Evolutionary conservation across 129 eudicot species (phyloP).

Genomic region (Arctium minus): DNA sequence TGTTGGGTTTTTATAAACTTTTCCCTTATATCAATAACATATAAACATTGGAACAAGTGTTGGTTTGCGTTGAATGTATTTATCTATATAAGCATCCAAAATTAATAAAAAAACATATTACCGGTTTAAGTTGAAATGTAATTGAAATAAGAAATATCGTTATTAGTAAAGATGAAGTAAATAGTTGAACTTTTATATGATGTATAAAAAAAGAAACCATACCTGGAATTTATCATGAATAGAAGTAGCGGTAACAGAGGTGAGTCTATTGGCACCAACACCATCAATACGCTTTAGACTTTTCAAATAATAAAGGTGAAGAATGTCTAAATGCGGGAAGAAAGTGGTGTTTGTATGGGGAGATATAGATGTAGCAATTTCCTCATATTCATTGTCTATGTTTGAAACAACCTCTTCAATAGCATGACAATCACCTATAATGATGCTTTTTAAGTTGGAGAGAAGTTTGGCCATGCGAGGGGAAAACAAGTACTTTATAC

Average conservation of each 20-base stretch:
- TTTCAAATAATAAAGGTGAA: accelerated
- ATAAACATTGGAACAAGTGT: no score
- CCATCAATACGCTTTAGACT: neutral
- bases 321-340: neutral
- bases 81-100: no score
- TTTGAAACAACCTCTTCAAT: constrained; percentile 14
- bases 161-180: no score
- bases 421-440: neutral
- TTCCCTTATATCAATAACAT: no score
- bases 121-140: no score
- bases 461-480: constrained; percentile 13
- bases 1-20: no score
- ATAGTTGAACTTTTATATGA: neutral
- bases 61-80: no score
- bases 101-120: no score
- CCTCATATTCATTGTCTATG: neutral
- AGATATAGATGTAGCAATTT: neutral
- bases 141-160: neutral
- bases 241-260: neutral
- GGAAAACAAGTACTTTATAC: constrained; percentile 6
- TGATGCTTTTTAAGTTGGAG: neutral
- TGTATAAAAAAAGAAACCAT: neutral
- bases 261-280: neutral
- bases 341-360: neutral
- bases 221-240: neutral